phyloP scores from a whole-genome alignment of 1,284 basidiomycete genomes.

The Rhodotorula sp. region DNA sequence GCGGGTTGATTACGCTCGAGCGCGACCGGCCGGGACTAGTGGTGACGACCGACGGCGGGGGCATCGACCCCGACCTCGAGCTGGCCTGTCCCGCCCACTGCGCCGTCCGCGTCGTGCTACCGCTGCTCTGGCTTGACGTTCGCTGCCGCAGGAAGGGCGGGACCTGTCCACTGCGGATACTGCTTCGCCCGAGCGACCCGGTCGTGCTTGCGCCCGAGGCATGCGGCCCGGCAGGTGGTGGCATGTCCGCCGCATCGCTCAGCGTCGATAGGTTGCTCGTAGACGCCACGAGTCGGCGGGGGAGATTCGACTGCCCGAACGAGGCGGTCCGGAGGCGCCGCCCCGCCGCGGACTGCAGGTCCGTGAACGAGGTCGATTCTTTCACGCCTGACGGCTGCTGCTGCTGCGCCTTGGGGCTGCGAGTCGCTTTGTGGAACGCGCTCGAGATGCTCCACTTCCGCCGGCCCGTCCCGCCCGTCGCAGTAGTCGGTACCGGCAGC shows the following conservation, averaged over 20 bases:
- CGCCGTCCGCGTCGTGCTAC: constrained; percentile 31
- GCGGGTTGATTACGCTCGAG: constrained; percentile 50
- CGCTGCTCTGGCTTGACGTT: constrained; percentile 41
- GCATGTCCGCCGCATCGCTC: constrained; percentile 3
- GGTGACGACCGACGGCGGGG: constrained; percentile 32
- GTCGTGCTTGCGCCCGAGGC: constrained; percentile 1
- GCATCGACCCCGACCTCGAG: background rate
- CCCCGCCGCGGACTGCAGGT: constrained; percentile 49
- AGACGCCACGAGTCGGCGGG: constrained; percentile 41
- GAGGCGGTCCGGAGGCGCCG: constrained; percentile 71
- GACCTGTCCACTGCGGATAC: constrained; percentile 20
- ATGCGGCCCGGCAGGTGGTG: background rate
- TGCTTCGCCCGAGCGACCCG: constrained; percentile 35
- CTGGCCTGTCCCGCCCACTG: background rate
- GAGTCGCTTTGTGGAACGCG: constrained; percentile 58
- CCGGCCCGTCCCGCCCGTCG: constrained; percentile 52
- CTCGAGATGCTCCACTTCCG: constrained; percentile 91
- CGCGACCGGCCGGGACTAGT: constrained; percentile 44
- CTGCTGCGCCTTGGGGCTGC: constrained; percentile 66
- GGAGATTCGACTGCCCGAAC: constrained; percentile 55
- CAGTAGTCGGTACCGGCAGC: background rate
- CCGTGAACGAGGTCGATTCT: constrained; percentile 47
- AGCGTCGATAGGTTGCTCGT: constrained; percentile 43
- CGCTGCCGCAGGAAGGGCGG: constrained; percentile 19
- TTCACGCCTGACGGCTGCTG: constrained; percentile 33